Evolutionary conservation across 2,329 filamentous ascomycete species (phyloP), one percentile per base, ranked within the genome.

Genomic region (Fusarium acutatum): DNA sequence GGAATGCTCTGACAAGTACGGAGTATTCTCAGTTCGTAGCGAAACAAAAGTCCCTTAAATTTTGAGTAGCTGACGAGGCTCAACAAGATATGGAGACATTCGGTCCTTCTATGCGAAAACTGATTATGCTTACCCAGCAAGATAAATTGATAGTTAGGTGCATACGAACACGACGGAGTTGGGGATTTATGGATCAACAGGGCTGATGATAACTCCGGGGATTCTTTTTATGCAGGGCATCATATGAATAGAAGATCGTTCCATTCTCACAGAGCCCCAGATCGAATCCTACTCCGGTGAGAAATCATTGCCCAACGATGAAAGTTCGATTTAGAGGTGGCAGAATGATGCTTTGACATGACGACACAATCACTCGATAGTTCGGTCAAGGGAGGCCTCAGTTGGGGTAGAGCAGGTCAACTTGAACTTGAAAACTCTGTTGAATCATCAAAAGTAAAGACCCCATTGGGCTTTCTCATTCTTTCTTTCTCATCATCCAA

Each of bases 321-420:
- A 59, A 65, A 59, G 35, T 11, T 61, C 14, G 35, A 60, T 65
- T 57, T 35, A 47, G 37, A 61, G 35, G 49, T 44, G 38, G 60
- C 44, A 54, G 47, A 58, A 50, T 34, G 69, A 56, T 61, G 63
- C 59, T 71, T 74, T 74, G 67, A 74, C 60, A 76, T 75, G 62
- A 73, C 53, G 50, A 53, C 59, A 62, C 60, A 63, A 64, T 56
- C 60, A 56, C 60, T 74, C 60, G 40, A 74, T 50, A n/a, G 54
- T 46, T 40, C 30, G n/a, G 58, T 40, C 44, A 49, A 60, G 57
- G 71, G 61, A 67, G 37, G 28, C 24, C 57, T 60, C 43, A 57
- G 30, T 24, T 26, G 24, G 28, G 20, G 40, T 43, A 24, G 17
- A 50, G 63, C 32, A 50, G 26, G 28, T 41, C 5, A 20, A 15